Evolutionary conservation across 495 filamentous ascomycete genomes (phyloP).

Genomic region (Penicillium riverlandense): DNA sequence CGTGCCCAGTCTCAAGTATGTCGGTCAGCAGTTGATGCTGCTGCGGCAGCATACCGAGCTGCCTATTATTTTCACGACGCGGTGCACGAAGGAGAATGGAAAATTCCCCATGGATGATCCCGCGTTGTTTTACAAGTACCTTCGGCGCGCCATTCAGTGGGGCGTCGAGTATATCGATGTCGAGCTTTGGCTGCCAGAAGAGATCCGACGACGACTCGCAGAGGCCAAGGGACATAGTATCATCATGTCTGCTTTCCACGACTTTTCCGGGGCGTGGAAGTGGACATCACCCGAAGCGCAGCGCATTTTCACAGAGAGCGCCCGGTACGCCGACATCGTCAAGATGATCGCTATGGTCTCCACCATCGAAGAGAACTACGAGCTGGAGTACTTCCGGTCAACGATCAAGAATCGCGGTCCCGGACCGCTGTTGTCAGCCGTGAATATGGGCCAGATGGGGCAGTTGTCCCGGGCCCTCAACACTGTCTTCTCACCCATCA

Average conservation of each 20-base stretch:
- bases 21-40: conserved; percentile 78
- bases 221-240: conserved; percentile 65
- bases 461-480: conserved; percentile 76
- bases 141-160: conserved; percentile 74
- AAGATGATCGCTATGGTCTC: conserved; percentile 83
- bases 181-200: conserved; percentile 75
- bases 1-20: conserved; percentile 72
- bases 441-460: conserved; percentile 80
- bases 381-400: conserved; percentile 80
- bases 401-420: conserved; percentile 59
- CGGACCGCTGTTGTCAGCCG: conserved; percentile 65
- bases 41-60: conserved; percentile 74
- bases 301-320: conserved; percentile 58
- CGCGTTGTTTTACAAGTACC: conserved; percentile 63
- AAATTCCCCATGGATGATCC: conserved; percentile 78
- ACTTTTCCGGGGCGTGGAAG: conserved; percentile 75
- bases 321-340: conserved; percentile 72
- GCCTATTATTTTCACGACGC: conserved; percentile 79
- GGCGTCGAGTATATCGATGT: conserved; percentile 85
- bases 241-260: conserved; percentile 82
- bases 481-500: conserved; percentile 78
- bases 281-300: conserved; percentile 68
- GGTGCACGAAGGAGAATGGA: conserved; percentile 73
- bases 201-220: conserved; percentile 58
- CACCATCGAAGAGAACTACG: conserved; percentile 74